Conservation (phyloP, 139 green algal genomes). For the Tetradesmus obliquus region DNA sequence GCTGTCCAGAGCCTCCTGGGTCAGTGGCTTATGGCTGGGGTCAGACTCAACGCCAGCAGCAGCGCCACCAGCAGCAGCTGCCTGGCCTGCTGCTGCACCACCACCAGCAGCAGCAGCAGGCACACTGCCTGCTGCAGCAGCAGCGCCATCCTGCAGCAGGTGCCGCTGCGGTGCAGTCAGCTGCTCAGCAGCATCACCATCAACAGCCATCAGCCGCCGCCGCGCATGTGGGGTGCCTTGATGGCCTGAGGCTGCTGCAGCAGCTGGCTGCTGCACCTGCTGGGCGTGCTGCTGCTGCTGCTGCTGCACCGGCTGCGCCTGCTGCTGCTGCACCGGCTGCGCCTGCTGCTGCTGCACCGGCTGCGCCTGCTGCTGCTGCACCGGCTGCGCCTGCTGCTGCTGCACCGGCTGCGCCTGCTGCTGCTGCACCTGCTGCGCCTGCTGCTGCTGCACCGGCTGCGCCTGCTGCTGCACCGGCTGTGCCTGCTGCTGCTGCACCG, state of each 20-base stretch:
- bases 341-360: constrained; percentile 20
- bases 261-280: constrained; percentile 35
- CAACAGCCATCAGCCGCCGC: constrained; percentile 1
- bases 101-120: constrained; percentile 8
- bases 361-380: constrained; percentile 44
- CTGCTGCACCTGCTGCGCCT: constrained; percentile 17
- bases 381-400: neutral
- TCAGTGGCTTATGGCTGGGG: constrained; percentile 41
- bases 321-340: neutral
- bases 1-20: constrained; percentile 65
- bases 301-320: neutral
- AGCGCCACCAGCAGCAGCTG: neutral
- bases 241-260: constrained; percentile 30
- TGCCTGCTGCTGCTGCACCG: neutral
- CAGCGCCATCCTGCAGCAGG: constrained; percentile 37
- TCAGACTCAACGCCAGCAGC: constrained; percentile 22
- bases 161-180: constrained; percentile 17
- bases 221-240: neutral
- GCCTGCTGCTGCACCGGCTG: neutral
- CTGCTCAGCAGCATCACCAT: neutral
- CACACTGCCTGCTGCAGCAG: neutral
- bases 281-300: constrained; percentile 26
- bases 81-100: constrained; percentile 2
- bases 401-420: neutral
- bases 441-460: neutral